These are phyloP conservation scores for Pythium dissotocum DNA, from an alignment of 352 stramenopile species.

Conservation along the genomic window DNA sequence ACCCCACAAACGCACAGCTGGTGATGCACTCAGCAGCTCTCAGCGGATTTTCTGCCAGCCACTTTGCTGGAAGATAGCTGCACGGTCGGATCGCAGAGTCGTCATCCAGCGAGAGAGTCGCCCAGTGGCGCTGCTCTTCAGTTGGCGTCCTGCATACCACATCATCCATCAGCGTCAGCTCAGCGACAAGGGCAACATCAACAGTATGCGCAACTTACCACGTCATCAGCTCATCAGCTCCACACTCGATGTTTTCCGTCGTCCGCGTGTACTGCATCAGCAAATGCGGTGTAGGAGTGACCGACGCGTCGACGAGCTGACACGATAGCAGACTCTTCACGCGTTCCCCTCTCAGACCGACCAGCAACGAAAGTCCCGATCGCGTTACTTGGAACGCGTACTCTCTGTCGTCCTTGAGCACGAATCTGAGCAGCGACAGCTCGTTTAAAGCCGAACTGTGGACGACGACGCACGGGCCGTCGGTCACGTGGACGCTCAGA, in stretches of 20 bases:
- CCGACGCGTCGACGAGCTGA: conserved; percentile 10
- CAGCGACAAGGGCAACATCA: not conserved
- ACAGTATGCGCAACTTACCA: not conserved
- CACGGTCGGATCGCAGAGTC: conserved; percentile 4
- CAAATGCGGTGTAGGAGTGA: conserved; percentile 15
- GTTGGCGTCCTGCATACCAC: conserved; percentile 1
- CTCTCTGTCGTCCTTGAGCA: conserved; percentile 1
- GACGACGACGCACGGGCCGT: conserved; percentile 16
- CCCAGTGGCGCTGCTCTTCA: conserved; percentile 8
- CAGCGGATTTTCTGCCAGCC: not conserved
- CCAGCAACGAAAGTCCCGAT: not conserved
- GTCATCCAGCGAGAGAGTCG: not conserved
- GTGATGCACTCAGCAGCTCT: conserved; percentile 15
- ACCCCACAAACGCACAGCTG: conserved; percentile 11
- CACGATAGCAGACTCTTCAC: conserved; percentile 17
- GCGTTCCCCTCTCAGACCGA: not conserved
- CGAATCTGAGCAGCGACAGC: conserved; percentile 13
- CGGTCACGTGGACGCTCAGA: conserved; percentile 10
- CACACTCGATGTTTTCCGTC: not conserved
- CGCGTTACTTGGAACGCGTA: conserved; percentile 2
- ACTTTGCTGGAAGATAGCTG: conserved; percentile 11
- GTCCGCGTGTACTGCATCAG: conserved; percentile 16
- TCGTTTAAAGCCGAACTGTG: not conserved
- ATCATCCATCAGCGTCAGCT: not conserved
- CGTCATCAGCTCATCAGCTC: not conserved